phyloP scores from a whole-genome alignment of 345 rosid species.

The Atalantia buxifolia region DNA sequence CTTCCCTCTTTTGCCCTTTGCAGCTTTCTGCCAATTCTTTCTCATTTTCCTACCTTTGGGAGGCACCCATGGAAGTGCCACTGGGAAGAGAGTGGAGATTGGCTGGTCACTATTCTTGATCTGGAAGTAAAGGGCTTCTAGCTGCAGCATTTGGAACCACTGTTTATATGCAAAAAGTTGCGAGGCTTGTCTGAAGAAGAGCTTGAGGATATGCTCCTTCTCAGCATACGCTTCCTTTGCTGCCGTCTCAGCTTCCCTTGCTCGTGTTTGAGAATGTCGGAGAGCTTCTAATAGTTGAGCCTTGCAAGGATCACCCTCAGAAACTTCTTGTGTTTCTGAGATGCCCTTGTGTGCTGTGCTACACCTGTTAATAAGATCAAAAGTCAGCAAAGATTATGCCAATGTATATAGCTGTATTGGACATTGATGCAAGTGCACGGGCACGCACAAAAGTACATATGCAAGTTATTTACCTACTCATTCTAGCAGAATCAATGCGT shows the following conservation, averaged over 20 bases:
- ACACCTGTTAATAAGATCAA: constrained; percentile 14
- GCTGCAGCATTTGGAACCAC: constrained; percentile 83
- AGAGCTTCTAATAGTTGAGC: constrained; percentile 83
- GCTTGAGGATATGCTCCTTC: constrained; percentile 74
- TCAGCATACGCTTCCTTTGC: constrained; percentile 79
- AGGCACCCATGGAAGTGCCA: constrained; percentile 53
- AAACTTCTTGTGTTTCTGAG: constrained; percentile 22
- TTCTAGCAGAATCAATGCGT: background rate
- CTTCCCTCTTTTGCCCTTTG: constrained; percentile 37
- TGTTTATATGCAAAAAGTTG: constrained; percentile 94
- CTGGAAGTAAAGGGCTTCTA: constrained; percentile 63
- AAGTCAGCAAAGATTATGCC: constrained; percentile 10
- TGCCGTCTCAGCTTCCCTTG: constrained; percentile 92
- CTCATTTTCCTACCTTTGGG: constrained; percentile 31
- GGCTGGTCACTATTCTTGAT: constrained; percentile 56
- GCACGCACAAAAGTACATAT: background rate
- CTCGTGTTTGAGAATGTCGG: constrained; percentile 90
- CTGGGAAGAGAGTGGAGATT: constrained; percentile 42
- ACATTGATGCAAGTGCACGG: background rate
- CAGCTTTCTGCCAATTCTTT: constrained; percentile 29
- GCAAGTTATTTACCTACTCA: background rate
- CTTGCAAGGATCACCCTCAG: constrained; percentile 56
- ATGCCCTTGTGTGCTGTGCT: constrained; percentile 21
- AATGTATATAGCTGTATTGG: background rate
- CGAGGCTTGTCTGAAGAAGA: constrained; percentile 88